phyloP scores from a whole-genome alignment of 164 flowering plant genomes.

The Annona squamosa region DNA sequence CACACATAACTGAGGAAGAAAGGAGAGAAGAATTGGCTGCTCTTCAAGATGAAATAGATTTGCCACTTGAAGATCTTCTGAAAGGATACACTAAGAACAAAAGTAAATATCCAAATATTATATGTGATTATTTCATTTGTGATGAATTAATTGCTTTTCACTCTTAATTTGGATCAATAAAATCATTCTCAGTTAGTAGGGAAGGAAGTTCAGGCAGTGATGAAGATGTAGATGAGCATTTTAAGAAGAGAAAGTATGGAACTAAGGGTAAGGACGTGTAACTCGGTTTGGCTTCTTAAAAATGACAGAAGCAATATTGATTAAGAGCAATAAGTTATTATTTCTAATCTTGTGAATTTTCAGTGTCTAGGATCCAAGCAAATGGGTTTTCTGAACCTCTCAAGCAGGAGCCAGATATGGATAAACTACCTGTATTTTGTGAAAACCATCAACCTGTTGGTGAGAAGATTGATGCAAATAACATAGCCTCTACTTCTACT shows the following conservation, averaged over 20 bases:
- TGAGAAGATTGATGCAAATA: slow-evolving; percentile 14
- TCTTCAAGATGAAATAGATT: slow-evolving; percentile 64
- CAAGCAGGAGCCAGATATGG: neutral
- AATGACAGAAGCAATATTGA: neutral
- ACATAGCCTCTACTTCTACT: slow-evolving; percentile 16
- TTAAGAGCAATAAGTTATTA: neutral
- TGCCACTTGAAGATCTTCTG: slow-evolving; percentile 84
- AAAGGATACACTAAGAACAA: slow-evolving; percentile 45
- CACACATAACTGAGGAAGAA: slow-evolving; percentile 75
- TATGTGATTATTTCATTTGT: neutral
- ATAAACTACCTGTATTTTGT: slow-evolving; percentile 26
- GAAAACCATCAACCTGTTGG: slow-evolving; percentile 16
- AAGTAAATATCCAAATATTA: slow-evolving; percentile 28
- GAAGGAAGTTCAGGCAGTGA: slow-evolving; percentile 36
- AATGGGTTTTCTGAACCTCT: slow-evolving; percentile 3
- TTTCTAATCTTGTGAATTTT: slow-evolving; percentile 3
- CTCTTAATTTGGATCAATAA: slow-evolving; percentile 12
- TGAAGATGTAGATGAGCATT: slow-evolving; percentile 14
- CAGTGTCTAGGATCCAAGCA: slow-evolving; percentile 4
- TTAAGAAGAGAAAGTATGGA: slow-evolving; percentile 12
- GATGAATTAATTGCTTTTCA: neutral
- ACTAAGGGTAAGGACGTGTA: slow-evolving; percentile 19
- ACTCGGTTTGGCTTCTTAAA: neutral
- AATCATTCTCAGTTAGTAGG: slow-evolving; percentile 36
- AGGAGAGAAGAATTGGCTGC: slow-evolving; percentile 80